These are phyloP conservation scores for Tylopilus balloui DNA, from an alignment of 768 basidiomycete species.

Conservation along the genomic window DNA sequence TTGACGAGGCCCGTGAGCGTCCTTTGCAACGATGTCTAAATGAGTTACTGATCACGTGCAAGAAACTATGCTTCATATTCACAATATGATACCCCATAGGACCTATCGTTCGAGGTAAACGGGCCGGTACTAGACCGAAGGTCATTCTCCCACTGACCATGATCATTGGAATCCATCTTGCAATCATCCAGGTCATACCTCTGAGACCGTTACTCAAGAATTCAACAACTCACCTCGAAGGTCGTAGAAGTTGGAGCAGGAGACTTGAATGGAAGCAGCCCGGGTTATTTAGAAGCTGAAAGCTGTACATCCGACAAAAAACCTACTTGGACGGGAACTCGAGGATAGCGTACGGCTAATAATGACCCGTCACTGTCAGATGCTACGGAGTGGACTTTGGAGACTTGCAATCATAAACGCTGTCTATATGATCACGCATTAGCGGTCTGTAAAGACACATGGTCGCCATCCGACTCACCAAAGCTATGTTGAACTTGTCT, in stretches of 20 bases:
- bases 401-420: neutral
- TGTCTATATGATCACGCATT: neutral
- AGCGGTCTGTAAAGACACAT: neutral
- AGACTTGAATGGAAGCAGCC: neutral
- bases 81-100: slow-evolving; percentile 1
- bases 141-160: neutral
- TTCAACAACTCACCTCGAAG: neutral
- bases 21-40: neutral
- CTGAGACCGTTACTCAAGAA: neutral
- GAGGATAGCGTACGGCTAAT: neutral
- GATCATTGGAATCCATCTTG: slow-evolving; percentile 4
- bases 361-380: neutral
- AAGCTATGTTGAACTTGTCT: neutral
- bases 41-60: neutral
- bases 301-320: neutral
- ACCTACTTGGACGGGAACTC: slow-evolving; percentile 1
- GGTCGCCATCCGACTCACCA: neutral
- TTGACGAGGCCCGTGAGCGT: slow-evolving; percentile 2
- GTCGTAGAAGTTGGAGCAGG: neutral
- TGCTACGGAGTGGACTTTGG: neutral
- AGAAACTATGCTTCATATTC: neutral
- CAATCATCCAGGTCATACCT: neutral
- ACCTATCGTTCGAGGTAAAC: neutral
- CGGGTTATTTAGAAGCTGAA: neutral
- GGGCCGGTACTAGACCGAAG: too few species aligned